phyloP scores from a whole-genome alignment of 2,329 filamentous ascomycete genomes.

The Thielaviopsis cerberus region DNA sequence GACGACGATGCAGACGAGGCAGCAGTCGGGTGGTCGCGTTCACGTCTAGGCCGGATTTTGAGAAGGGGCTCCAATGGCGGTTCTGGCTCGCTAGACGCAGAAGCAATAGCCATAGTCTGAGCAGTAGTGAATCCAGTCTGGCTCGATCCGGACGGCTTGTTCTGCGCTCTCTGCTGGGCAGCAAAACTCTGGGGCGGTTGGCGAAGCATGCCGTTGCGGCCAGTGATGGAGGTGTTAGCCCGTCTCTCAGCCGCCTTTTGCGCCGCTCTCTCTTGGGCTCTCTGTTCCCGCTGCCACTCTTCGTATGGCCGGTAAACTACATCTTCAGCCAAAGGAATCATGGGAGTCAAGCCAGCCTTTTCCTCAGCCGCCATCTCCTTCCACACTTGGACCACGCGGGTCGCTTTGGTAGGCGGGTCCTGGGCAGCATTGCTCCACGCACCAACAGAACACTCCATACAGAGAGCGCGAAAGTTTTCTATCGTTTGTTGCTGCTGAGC shows the following conservation, averaged over 20 bases:
- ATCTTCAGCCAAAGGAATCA: constrained; percentile 41
- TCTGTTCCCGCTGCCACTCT: constrained; percentile 37
- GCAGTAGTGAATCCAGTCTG: constrained; percentile 12
- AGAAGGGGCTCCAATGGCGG: not conserved
- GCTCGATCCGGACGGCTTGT: constrained; percentile 21
- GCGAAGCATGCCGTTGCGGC: constrained; percentile 24
- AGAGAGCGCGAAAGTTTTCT: constrained; percentile 37
- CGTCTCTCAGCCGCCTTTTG: constrained; percentile 6
- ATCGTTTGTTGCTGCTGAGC: constrained; percentile 28
- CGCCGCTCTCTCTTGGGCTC: constrained; percentile 6
- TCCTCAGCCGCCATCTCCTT: constrained; percentile 51
- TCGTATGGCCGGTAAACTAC: constrained; percentile 48
- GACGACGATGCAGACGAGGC: constrained; percentile 1
- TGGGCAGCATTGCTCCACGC: constrained; percentile 4
- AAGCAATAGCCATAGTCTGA: constrained; percentile 8
- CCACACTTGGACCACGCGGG: constrained; percentile 36
- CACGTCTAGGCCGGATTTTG: constrained; percentile 7
- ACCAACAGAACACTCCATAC: constrained; percentile 38
- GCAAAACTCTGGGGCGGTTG: constrained; percentile 46
- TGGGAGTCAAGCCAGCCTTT: constrained; percentile 43
- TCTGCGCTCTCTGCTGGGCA: constrained; percentile 43
- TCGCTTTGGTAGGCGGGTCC: constrained; percentile 25
- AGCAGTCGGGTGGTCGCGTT: constrained; percentile 5
- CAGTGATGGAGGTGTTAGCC: constrained; percentile 5
- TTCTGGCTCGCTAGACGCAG: not conserved